A percentile compares a stretch with the other conserved stretches of the same genome.
phyloP scores from a whole-genome alignment of 139 green algal genomes.

The Ettlia oleoabundans region DNA sequence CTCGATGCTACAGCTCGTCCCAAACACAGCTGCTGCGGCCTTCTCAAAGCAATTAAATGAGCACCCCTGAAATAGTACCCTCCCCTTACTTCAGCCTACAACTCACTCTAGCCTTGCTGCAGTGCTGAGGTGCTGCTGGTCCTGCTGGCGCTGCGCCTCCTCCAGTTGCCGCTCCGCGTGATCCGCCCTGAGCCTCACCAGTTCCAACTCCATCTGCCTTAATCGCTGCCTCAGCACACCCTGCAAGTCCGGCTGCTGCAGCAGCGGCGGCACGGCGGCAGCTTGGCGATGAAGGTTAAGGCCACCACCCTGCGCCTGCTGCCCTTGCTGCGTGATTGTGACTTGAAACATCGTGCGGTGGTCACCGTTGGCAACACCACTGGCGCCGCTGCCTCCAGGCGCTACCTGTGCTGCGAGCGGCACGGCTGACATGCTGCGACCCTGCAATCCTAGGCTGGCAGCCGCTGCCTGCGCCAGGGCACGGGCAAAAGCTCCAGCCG shows the following conservation, averaged over 20 bases:
- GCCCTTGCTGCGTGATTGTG: conserved; percentile 8
- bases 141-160: neutral
- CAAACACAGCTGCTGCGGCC: no score
- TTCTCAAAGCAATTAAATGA: no score
- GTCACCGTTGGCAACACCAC: neutral
- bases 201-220: conserved; percentile 33
- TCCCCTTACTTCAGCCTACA: neutral
- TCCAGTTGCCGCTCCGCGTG: conserved; percentile 4
- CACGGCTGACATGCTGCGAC: conserved; percentile 6
- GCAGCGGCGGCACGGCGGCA: conserved; percentile 12
- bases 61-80: no score
- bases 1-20: no score
- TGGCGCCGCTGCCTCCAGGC: no score
- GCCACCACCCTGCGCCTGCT: neutral
- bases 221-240: conserved; percentile 10
- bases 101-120: conserved; percentile 26
- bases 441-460: neutral
- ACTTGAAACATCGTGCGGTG: conserved; percentile 17
- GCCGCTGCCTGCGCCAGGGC: conserved; percentile 3
- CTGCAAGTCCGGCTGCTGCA: conserved; percentile 30
- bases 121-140: neutral
- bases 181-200: conserved; percentile 21
- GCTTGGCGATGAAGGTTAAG: no score
- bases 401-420: neutral
- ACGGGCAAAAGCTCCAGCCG: neutral